Percentiles rank a stretch among this genome's conserved stretches.
phyloP scores from a whole-genome alignment of 2,329 filamentous ascomycete species.

The Stachybotrys chartarum region DNA sequence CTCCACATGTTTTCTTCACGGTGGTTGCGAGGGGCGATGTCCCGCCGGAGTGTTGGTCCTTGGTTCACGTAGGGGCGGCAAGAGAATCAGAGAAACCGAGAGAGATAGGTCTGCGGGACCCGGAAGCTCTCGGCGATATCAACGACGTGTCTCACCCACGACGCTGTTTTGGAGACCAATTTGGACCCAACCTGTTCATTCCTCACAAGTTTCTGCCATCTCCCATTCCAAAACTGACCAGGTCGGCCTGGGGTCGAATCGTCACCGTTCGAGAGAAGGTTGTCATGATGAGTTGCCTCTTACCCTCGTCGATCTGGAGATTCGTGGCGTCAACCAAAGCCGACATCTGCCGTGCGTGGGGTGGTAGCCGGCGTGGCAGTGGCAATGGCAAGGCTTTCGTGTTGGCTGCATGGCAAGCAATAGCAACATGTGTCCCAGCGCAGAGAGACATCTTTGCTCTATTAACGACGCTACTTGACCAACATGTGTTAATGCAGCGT shows the following conservation, averaged over 20 bases:
- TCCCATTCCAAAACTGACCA: conserved; percentile 12
- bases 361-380: background rate
- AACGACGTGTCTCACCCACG: conserved; percentile 17
- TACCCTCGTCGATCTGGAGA: background rate
- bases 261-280: background rate
- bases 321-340: background rate
- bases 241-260: background rate
- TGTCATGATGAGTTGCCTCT: background rate
- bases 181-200: conserved; percentile 13
- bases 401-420: background rate
- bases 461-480: background rate
- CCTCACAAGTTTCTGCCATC: conserved; percentile 5
- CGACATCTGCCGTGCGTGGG: background rate
- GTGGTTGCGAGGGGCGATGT: background rate
- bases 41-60: too few relatives aligned
- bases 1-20: background rate
- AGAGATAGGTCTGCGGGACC: background rate
- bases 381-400: too few relatives aligned
- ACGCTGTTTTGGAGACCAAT: conserved; percentile 16
- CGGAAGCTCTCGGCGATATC: conserved; percentile 15
- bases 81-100: background rate
- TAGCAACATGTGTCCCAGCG: background rate
- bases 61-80: too few relatives aligned
- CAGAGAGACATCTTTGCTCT: too few relatives aligned
- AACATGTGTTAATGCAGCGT: background rate